Base-by-base conservation (phyloP, 2,329 filamentous ascomycete genomes). In the Pseudocercospora pini-densiflorae region DNA sequence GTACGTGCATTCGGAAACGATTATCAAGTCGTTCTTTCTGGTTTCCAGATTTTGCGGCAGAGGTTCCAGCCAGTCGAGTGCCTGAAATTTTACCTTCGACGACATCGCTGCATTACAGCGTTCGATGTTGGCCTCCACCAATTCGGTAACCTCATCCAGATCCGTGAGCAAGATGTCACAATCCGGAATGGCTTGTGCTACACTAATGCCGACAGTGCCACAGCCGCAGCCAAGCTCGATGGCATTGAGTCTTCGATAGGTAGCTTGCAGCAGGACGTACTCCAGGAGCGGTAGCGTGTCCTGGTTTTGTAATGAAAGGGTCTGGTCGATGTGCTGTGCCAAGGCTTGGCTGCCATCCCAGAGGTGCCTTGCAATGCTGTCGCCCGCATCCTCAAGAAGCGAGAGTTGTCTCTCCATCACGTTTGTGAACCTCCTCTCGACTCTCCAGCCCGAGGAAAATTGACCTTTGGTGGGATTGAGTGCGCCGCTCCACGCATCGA, bases 1-100 rank as follows among this genome's bases (percentile, higher is more conserved):
- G 78, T 92, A 92, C 1, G 89, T 92, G 77, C 90, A 92, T 75
- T 92, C 90, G 1, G 89, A 88, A 0, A 91, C 85, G 3, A 91
- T 75, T 23, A 92, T 82, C 36, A 92, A 73, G 75, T 90, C 86
- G 72, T 87, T 83, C 10, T 83, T 76, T 43, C 80, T 75, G 4
- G 76, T 72, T 29, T 71, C 69, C 2, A 81, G 61, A 6, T 62
- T 65, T 47, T 67, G 43, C 0, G 85, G 82, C 6, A 89, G 76
- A 14, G 82, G 76, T 14, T 81, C 75, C n/a, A 87, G 84, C 90
- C 90, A 92, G 75, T 91, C 87, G 4, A 92, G 82, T 2, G 85
- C 79, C 60, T 81, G 76, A 70, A 87, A 88, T 5, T 74, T 72
- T 53, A 85, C 74, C 1, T 67, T 74, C 1, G 85, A 83, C 8